phyloP scores from a whole-genome alignment of 306 rosid species.

The Castanea crenata region DNA sequence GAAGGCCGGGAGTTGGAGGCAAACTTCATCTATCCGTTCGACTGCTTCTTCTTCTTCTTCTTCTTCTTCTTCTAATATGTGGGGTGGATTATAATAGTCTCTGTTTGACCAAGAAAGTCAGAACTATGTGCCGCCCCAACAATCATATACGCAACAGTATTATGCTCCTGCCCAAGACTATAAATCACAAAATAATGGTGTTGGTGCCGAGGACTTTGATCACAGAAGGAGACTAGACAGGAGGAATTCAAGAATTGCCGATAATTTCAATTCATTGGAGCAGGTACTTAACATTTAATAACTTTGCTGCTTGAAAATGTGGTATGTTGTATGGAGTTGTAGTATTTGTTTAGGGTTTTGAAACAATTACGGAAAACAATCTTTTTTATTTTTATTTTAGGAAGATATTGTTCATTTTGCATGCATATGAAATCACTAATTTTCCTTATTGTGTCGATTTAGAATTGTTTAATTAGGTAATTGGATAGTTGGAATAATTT shows the following conservation, averaged over 20 bases:
- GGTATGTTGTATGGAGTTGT: background rate
- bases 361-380: background rate
- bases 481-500: background rate
- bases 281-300: constrained; percentile 38
- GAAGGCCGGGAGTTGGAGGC: constrained; percentile 47
- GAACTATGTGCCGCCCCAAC: constrained; percentile 43
- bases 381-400: background rate
- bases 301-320: background rate
- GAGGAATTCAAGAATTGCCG: constrained; percentile 78
- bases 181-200: constrained; percentile 4
- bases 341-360: background rate
- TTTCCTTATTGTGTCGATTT: background rate
- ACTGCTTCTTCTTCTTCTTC: constrained; percentile 21
- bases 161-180: constrained; percentile 22
- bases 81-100: constrained; percentile 33
- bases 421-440: background rate
- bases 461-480: background rate
- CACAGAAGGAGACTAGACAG: constrained; percentile 51
- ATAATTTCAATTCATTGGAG: constrained; percentile 65
- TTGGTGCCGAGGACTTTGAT: background rate
- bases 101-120: constrained; percentile 43
- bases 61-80: background rate
- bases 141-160: constrained; percentile 39
- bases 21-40: constrained; percentile 37
- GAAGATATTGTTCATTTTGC: background rate